phyloP scores from a whole-genome alignment of 139 green algal species.

The Asterochloris sp. region DNA sequence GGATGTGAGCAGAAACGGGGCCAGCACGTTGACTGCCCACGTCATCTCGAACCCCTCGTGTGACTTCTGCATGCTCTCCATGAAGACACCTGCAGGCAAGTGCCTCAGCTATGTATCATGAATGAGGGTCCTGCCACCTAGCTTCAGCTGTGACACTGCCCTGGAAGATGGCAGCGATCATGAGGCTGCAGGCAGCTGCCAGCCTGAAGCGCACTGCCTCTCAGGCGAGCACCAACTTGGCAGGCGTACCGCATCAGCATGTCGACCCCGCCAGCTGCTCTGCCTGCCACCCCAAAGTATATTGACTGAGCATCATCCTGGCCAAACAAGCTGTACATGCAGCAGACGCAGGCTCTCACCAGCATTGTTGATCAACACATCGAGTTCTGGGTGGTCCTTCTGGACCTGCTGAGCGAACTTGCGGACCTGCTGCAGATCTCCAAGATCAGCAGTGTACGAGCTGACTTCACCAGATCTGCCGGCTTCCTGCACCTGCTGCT shows the following conservation, averaged over 20 bases:
- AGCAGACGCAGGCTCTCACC: not conserved
- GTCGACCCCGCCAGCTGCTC: no score
- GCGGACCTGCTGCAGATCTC: slow-evolving; percentile 30
- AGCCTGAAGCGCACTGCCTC: no score
- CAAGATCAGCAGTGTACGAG: slow-evolving; percentile 42
- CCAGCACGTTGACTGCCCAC: slow-evolving; percentile 69
- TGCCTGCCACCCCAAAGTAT: no score
- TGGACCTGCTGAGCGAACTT: slow-evolving; percentile 37
- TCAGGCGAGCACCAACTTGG: no score
- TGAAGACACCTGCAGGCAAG: slow-evolving; percentile 38
- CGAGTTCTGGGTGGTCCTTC: not conserved
- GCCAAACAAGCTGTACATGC: no score
- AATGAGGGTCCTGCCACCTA: not conserved
- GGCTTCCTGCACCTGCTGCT: slow-evolving; percentile 3
- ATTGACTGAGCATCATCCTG: no score
- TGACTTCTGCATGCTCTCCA: slow-evolving; percentile 25
- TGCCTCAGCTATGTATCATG: not conserved
- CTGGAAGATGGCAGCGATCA: not conserved
- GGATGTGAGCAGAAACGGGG: slow-evolving; percentile 59
- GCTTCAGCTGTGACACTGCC: not conserved
- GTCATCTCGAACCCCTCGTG: slow-evolving; percentile 65
- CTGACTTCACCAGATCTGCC: not conserved
- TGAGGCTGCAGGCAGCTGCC: not conserved
- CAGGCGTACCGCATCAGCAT: no score
- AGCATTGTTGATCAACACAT: slow-evolving; percentile 65